These are phyloP conservation scores for Phytophthora tentaculata DNA, from an alignment of 352 stramenopile genomes.

Conservation along the genomic window DNA sequence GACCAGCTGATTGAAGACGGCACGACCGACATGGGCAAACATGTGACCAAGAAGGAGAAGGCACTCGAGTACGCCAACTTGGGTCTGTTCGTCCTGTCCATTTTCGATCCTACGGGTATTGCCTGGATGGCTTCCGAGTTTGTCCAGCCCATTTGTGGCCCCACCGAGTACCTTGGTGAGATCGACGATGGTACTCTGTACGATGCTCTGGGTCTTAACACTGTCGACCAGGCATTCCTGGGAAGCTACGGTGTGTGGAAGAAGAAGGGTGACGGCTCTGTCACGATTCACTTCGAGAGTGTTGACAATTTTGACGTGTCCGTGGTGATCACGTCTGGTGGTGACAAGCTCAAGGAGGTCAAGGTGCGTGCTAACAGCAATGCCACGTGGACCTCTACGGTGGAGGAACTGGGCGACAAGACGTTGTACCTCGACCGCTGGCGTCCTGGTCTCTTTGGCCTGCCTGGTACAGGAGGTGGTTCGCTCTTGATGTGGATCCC, in stretches of 20 bases:
- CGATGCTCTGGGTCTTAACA: constrained; percentile 48
- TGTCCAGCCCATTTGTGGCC: constrained; percentile 63
- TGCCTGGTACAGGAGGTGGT: constrained; percentile 12
- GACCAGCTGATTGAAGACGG: constrained; percentile 38
- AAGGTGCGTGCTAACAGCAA: constrained; percentile 25
- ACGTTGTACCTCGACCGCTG: constrained; percentile 34
- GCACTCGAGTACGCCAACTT: constrained; percentile 29
- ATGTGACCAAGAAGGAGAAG: constrained; percentile 30
- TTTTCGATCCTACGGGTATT: constrained; percentile 59
- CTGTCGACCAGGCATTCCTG: constrained; percentile 47
- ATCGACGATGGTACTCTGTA: constrained; percentile 55
- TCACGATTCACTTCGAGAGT: constrained; percentile 34
- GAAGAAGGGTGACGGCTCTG: constrained; percentile 41
- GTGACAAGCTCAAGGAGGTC: constrained; percentile 27
- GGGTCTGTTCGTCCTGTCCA: constrained; percentile 49
- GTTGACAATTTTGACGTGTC: constrained; percentile 26
- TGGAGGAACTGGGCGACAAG: constrained; percentile 36
- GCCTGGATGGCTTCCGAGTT: constrained; percentile 55
- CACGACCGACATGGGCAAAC: constrained; percentile 37
- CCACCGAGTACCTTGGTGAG: constrained; percentile 48
- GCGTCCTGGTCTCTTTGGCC: constrained; percentile 9
- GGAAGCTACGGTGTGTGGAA: constrained; percentile 52
- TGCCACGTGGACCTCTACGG: constrained; percentile 26
- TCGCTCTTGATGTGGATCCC: constrained; percentile 16
- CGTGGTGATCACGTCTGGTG: constrained; percentile 39